phyloP scores from a whole-genome alignment of 257 asterid species.

The Solanum microdontum region DNA sequence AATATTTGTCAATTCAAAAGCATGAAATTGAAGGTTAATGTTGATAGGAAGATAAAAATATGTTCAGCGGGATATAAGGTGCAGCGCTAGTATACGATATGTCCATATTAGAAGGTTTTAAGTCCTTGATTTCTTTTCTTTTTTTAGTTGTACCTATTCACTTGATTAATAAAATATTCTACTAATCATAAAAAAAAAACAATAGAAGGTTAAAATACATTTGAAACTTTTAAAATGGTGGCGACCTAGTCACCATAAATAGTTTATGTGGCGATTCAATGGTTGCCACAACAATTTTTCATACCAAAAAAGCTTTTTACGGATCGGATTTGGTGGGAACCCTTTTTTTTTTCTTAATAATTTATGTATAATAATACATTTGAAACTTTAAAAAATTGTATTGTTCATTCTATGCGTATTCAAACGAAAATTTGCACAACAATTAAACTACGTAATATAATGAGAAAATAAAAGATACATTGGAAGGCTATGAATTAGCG shows the following conservation, averaged over 20 bases:
- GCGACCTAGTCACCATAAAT: background rate
- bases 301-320: background rate
- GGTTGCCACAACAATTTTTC: background rate
- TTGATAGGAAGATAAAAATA: background rate
- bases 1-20: background rate
- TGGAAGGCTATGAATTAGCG: too few species aligned
- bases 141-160: background rate
- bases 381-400: too few species aligned
- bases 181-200: too few species aligned
- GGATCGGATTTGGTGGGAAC: background rate
- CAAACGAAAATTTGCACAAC: too few species aligned
- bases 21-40: background rate
- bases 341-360: too few species aligned
- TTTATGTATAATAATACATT: too few species aligned
- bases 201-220: too few species aligned
- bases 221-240: background rate
- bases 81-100: background rate
- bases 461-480: too few species aligned
- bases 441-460: too few species aligned
- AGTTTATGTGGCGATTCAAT: background rate
- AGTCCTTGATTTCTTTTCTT: background rate
- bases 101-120: background rate
- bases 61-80: background rate
- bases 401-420: too few species aligned
- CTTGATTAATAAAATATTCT: too few species aligned